A percentile compares a stretch with the other conserved stretches of the same genome.
These are phyloP conservation scores for Syzygium aqueum DNA, from an alignment of 345 rosid species.

Conservation along the genomic window DNA sequence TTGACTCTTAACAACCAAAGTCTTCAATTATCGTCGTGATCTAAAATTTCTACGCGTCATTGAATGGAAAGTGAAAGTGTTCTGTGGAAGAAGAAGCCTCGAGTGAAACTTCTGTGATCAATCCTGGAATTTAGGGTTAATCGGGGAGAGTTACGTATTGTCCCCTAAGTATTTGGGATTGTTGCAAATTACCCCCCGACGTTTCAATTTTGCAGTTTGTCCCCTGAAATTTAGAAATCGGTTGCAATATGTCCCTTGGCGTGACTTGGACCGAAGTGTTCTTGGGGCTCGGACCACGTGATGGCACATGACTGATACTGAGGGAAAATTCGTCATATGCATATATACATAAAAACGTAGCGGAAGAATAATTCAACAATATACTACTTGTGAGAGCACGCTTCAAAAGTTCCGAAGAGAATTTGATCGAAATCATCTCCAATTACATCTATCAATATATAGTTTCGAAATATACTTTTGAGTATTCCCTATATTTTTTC, in stretches of 20 bases:
- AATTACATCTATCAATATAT: too few relatives aligned
- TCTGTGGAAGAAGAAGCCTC: not conserved
- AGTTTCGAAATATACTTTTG: too few relatives aligned
- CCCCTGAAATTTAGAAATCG: not conserved
- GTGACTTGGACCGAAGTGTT: too few relatives aligned
- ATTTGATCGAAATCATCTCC: too few relatives aligned
- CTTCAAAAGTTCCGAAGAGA: not conserved
- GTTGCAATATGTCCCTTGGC: not conserved
- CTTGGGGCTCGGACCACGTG: not conserved
- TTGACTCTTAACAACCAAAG: not conserved
- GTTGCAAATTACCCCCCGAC: not conserved
- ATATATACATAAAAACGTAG: not conserved
- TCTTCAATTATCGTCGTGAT: not conserved
- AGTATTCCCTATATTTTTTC: too few relatives aligned
- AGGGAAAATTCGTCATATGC: not conserved
- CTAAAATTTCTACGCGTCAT: not conserved
- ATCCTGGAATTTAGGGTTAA: not conserved
- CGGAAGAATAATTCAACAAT: not conserved
- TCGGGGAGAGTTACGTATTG: not conserved
- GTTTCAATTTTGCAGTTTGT: not conserved
- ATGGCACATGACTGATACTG: not conserved
- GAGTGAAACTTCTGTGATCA: not conserved
- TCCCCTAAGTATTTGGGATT: not conserved
- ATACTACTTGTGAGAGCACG: not conserved
- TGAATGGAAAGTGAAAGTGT: not conserved